Conservation (phyloP, 2,329 filamentous ascomycete genomes). For the Penicillium sp. region DNA sequence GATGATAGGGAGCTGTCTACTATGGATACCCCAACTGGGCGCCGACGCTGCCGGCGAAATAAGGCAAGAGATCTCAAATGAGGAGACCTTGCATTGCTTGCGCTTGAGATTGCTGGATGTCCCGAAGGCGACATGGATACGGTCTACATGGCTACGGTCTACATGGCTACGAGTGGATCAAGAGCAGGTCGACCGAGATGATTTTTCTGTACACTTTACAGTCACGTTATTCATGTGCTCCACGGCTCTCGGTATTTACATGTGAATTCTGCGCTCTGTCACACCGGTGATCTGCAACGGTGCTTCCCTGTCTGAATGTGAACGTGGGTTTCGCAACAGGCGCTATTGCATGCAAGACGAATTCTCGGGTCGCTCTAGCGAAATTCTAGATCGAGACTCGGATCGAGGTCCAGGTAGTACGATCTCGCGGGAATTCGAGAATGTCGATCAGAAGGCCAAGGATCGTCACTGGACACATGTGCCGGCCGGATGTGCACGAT, state of each 20-base stretch:
- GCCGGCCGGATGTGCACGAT: constrained; percentile 18
- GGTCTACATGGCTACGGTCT: neutral
- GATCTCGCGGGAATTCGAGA: constrained; percentile 4
- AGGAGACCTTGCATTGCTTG: neutral
- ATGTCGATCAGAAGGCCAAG: neutral
- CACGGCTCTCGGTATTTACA: neutral
- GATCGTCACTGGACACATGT: neutral
- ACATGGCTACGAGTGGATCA: neutral
- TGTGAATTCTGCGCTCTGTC: constrained; percentile 1
- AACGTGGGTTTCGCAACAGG: neutral
- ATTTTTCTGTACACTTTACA: neutral
- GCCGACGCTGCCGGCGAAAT: neutral
- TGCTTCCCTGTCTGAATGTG: neutral
- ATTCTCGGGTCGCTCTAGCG: constrained; percentile 4
- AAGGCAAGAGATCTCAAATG: neutral
- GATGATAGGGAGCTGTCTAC: neutral
- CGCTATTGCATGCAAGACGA: constrained; percentile 1
- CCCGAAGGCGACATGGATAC: neutral
- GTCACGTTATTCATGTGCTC: constrained; percentile 2
- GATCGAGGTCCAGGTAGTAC: constrained; percentile 22
- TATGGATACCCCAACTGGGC: constrained; percentile 3
- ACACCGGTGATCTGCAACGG: neutral
- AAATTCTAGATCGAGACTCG: constrained; percentile 16
- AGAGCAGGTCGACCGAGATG: neutral
- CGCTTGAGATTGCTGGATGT: neutral